Evolutionary conservation across 495 filamentous ascomycete genomes (phyloP).

Genomic region (Aspergillus taichungensis): DNA sequence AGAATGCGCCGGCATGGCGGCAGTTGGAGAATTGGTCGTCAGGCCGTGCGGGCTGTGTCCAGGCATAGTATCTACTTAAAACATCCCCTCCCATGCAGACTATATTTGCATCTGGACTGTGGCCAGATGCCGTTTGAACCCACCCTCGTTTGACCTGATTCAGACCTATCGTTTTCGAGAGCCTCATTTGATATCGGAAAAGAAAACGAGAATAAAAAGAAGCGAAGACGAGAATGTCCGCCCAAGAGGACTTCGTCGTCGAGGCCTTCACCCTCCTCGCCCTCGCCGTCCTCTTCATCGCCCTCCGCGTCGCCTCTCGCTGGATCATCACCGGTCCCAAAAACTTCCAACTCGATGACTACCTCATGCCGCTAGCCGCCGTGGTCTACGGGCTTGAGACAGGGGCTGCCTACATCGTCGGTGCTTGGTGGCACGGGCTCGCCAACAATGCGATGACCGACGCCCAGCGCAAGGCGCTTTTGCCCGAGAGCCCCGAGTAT

Average conservation of each 20-base stretch:
- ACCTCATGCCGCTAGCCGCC: conserved; percentile 48
- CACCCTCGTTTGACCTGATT: no score
- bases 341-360: conserved; percentile 48
- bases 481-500: conserved; percentile 32
- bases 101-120: no score
- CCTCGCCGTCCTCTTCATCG: conserved; percentile 41
- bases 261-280: conserved; percentile 47
- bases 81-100: no score
- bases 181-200: no score
- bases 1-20: no score
- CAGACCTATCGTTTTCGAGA: no score
- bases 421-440: conserved; percentile 37
- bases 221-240: conserved; percentile 1
- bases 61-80: no score
- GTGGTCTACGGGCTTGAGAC: conserved; percentile 32
- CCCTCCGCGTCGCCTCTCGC: conserved; percentile 39
- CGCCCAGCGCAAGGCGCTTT: conserved; percentile 32
- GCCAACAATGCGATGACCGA: conserved; percentile 51
- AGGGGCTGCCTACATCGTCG: conserved; percentile 38
- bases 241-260: conserved; percentile 27
- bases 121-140: no score
- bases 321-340: conserved; percentile 41
- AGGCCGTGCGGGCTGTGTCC: no score
- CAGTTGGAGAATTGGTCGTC: no score
- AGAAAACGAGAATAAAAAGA: neutral